phyloP scores from a whole-genome alignment of 2,329 filamentous ascomycete genomes.

The Clonostachys rosea region DNA sequence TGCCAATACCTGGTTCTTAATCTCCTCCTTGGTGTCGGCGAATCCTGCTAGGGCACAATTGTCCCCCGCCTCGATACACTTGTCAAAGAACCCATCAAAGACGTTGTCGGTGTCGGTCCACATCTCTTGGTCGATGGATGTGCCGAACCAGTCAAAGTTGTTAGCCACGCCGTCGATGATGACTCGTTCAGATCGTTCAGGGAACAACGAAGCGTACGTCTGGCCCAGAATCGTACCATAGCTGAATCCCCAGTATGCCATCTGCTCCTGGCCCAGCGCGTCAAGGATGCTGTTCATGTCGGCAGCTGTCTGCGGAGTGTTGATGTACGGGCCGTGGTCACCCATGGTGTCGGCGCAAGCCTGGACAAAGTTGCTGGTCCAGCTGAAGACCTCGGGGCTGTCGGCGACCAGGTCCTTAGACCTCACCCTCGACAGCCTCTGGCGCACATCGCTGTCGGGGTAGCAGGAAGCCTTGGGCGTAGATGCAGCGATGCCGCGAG shows the following conservation, averaged over 20 bases:
- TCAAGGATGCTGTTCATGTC: constrained; percentile 59
- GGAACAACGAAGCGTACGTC: constrained; percentile 31
- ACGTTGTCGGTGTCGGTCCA: constrained; percentile 20
- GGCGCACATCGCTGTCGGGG: constrained; percentile 22
- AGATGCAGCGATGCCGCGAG: constrained; percentile 32
- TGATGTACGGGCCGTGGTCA: constrained; percentile 36
- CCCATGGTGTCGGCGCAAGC: constrained; percentile 31
- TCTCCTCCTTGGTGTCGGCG: constrained; percentile 23
- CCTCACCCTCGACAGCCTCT: not conserved
- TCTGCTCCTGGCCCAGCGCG: constrained; percentile 52
- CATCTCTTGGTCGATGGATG: constrained; percentile 13
- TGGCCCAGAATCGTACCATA: constrained; percentile 35
- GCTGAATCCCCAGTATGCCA: constrained; percentile 35
- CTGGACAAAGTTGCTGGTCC: constrained; percentile 16
- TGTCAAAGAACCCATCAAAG: constrained; percentile 22
- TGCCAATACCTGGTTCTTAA: constrained; percentile 21
- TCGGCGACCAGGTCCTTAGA: constrained; percentile 12
- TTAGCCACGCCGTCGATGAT: constrained; percentile 29
- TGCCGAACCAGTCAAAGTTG: constrained; percentile 23
- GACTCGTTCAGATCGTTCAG: constrained; percentile 21
- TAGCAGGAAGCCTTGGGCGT: constrained; percentile 29
- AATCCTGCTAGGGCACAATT: constrained; percentile 33
- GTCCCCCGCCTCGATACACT: constrained; percentile 34
- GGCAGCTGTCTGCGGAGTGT: constrained; percentile 43
- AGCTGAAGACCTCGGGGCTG: constrained; percentile 30